These are phyloP conservation scores for Immersiella caudata DNA, from an alignment of 495 filamentous ascomycete genomes.

Conservation along the genomic window DNA sequence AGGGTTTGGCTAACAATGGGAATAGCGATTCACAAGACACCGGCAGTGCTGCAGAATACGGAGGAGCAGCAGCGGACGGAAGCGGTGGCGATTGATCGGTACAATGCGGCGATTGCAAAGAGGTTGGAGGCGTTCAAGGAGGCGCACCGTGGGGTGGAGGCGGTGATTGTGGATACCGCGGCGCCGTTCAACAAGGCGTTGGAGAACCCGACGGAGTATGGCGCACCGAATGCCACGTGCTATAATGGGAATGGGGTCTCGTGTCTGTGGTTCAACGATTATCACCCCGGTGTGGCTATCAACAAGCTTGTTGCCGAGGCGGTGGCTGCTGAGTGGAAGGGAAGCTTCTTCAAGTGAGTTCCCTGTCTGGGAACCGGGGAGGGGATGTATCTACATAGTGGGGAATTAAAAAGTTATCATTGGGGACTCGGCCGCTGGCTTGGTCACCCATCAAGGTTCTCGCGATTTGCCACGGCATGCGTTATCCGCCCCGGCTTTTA, in stretches of 20 bases:
- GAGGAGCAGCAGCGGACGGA: constrained; percentile 30
- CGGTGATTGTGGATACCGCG: constrained; percentile 44
- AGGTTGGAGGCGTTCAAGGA: constrained; percentile 33
- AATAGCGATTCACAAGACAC: constrained; percentile 63
- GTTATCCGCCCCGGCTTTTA: too few relatives aligned
- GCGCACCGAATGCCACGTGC: constrained; percentile 47
- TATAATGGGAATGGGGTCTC: constrained; percentile 46
- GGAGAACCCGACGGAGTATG: constrained; percentile 47
- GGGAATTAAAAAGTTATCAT: too few relatives aligned
- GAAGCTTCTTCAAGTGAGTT: constrained; percentile 28
- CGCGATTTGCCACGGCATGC: background rate
- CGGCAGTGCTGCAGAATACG: constrained; percentile 48
- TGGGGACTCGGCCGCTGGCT: background rate
- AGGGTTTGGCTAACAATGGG: background rate
- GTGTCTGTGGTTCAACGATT: constrained; percentile 52
- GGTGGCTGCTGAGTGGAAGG: constrained; percentile 46
- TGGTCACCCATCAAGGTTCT: background rate
- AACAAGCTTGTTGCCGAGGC: constrained; percentile 41
- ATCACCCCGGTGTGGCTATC: constrained; percentile 48
- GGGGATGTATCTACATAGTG: too few relatives aligned
- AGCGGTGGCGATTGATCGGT: constrained; percentile 42
- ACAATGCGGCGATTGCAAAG: constrained; percentile 38
- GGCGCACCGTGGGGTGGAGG: constrained; percentile 35
- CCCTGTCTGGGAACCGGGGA: too few relatives aligned
- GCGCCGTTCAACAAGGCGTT: constrained; percentile 44